Percentiles rank a stretch among this genome's conserved stretches.
Evolutionary conservation across 2,329 filamentous ascomycete genomes (phyloP).

Genomic region (Xenosphaeropsis pyriputrescens): DNA sequence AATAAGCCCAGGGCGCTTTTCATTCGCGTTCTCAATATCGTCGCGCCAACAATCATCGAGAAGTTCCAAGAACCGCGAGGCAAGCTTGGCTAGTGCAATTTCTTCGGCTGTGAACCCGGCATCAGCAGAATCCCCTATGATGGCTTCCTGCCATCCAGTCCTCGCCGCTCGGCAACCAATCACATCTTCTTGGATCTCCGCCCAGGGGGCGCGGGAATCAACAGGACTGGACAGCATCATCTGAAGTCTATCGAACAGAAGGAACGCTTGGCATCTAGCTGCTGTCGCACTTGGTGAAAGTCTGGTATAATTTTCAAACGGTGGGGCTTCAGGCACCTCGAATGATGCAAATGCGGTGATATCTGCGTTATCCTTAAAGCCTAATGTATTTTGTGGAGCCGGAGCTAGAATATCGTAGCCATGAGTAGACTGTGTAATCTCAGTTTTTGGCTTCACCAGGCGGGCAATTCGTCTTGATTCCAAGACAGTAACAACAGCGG

Average conservation of each 20-base stretch:
- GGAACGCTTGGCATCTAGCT: constrained; percentile 6
- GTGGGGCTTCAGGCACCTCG: constrained; percentile 8
- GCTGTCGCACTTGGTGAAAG: constrained; percentile 10
- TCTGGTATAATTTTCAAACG: constrained; percentile 12
- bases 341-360: constrained; percentile 17
- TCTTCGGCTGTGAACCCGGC: neutral
- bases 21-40: neutral
- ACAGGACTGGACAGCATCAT: neutral
- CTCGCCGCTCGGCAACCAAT: neutral
- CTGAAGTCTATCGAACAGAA: neutral
- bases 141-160: neutral
- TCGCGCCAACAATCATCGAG: neutral
- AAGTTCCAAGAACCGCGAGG: neutral
- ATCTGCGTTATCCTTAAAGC: constrained; percentile 14
- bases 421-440: constrained; percentile 4
- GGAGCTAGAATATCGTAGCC: constrained; percentile 11
- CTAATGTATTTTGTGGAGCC: neutral
- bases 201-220: neutral
- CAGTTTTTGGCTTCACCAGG: constrained; percentile 7
- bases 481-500: constrained; percentile 12
- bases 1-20: neutral
- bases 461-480: constrained; percentile 15
- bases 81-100: neutral
- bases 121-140: too few species aligned
- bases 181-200: neutral